These are phyloP conservation scores for Russula brevipes DNA, from an alignment of 768 basidiomycete genomes.

Conservation along the genomic window DNA sequence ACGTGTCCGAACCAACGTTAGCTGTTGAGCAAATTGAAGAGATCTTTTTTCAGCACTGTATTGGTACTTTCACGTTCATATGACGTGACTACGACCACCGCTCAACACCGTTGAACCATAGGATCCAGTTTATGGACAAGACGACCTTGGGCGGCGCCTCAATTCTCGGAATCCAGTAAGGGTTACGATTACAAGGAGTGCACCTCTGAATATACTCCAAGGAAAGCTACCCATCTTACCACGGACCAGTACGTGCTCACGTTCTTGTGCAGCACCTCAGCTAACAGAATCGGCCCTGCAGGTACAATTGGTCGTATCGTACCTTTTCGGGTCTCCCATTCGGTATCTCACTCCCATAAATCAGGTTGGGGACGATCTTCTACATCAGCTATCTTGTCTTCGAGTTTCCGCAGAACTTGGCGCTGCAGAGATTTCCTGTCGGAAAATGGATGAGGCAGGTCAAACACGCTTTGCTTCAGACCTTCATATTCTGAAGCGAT, in stretches of 20 bases:
- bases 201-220: conserved; percentile 28
- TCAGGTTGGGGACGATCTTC: conserved; percentile 70
- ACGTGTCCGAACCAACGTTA: conserved; percentile 30
- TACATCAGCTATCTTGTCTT: conserved; percentile 67
- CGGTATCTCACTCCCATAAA: neutral
- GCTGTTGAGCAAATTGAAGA: conserved; percentile 3
- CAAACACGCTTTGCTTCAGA: neutral
- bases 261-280: neutral
- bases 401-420: conserved; percentile 71
- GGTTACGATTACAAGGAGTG: neutral
- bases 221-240: conserved; percentile 55
- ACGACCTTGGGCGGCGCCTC: conserved; percentile 62
- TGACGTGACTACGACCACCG: neutral
- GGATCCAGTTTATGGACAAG: conserved; percentile 80
- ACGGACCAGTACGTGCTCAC: conserved; percentile 51
- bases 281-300: conserved; percentile 27
- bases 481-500: neutral
- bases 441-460: conserved; percentile 75
- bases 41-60: conserved; percentile 42
- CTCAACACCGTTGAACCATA: conserved; percentile 32
- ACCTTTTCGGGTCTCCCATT: neutral
- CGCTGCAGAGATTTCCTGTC: conserved; percentile 66
- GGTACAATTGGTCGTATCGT: conserved; percentile 56
- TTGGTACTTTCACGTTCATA: conserved; percentile 36
- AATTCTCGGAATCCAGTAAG: conserved; percentile 65